A percentile compares a stretch with the other conserved stretches of the same genome.
Conservation (phyloP, 2,329 filamentous ascomycete genomes). For the Colletotrichum godetiae region DNA sequence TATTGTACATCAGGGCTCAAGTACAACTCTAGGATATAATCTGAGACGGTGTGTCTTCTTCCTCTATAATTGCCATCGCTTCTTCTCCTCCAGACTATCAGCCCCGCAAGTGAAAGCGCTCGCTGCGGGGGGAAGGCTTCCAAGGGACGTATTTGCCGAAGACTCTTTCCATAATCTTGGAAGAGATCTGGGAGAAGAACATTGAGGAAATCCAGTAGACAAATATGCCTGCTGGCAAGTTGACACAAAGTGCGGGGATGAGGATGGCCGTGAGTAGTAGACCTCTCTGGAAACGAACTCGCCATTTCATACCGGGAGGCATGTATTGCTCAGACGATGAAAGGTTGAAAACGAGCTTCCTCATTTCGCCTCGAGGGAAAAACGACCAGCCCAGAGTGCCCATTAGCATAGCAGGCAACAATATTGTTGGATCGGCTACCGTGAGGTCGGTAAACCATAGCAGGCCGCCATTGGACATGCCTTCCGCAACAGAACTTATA, state of each 20-base stretch:
- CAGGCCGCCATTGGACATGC: conserved; percentile 60
- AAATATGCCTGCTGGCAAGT: conserved; percentile 53
- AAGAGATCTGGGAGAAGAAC: not conserved
- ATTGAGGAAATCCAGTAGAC: conserved; percentile 52
- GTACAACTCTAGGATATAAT: conserved; percentile 6
- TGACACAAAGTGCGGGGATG: conserved; percentile 47
- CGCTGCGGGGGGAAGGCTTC: not conserved
- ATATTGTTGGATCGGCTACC: conserved; percentile 62
- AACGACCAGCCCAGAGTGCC: not conserved
- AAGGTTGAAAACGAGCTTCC: conserved; percentile 7
- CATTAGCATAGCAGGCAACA: conserved; percentile 50
- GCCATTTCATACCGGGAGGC: conserved; percentile 1
- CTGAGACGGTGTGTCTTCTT: not conserved
- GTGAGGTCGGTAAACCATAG: conserved; percentile 68
- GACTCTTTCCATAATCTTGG: not conserved
- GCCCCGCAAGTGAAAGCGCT: not conserved
- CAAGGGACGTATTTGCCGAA: not conserved
- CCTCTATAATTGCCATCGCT: not conserved
- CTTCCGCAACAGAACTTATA: conserved; percentile 44
- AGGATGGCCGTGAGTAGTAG: conserved; percentile 25
- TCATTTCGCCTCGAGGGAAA: conserved; percentile 4
- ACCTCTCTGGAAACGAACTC: conserved; percentile 16
- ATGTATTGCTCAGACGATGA: not conserved
- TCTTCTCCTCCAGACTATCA: not conserved
- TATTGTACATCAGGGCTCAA: conserved; percentile 34